These are phyloP conservation scores for Isatis lusitanica DNA, from an alignment of 441 rosid species.

Conservation along the genomic window DNA sequence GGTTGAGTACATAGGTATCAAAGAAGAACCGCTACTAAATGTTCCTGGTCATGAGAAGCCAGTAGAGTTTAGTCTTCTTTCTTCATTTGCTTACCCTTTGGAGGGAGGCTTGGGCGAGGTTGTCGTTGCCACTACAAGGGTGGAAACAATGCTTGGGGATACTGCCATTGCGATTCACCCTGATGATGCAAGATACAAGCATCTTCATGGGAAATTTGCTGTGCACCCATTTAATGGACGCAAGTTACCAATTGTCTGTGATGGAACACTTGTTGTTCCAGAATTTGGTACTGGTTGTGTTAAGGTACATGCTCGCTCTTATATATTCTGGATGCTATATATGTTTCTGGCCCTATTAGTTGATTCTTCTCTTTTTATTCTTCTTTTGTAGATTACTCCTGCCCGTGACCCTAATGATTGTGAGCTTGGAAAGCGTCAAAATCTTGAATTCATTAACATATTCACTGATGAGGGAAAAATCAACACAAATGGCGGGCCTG, in stretches of 20 bases:
- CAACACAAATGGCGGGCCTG: slow-evolving; percentile 56
- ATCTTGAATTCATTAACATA: slow-evolving; percentile 58
- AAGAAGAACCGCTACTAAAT: slow-evolving; percentile 53
- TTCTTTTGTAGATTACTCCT: slow-evolving; percentile 49
- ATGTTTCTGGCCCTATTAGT: too few relatives aligned
- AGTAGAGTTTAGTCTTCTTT: slow-evolving; percentile 84
- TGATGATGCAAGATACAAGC: slow-evolving; percentile 69
- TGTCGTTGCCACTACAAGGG: slow-evolving; percentile 92
- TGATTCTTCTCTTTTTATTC: too few relatives aligned
- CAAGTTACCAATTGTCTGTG: slow-evolving; percentile 78
- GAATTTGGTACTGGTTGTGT: slow-evolving; percentile 95
- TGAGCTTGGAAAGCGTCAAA: slow-evolving; percentile 75
- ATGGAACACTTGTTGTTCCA: slow-evolving; percentile 80
- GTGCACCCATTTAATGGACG: slow-evolving; percentile 90
- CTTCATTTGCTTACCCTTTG: slow-evolving; percentile 81
- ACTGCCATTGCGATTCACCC: slow-evolving; percentile 94
- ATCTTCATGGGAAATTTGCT: slow-evolving; percentile 83
- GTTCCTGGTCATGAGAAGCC: slow-evolving; percentile 84
- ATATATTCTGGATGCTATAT: background rate
- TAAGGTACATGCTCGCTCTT: slow-evolving; percentile 51
- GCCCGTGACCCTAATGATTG: slow-evolving; percentile 87
- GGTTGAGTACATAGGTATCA: slow-evolving; percentile 82
- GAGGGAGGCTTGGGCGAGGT: slow-evolving; percentile 83
- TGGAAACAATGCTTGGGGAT: slow-evolving; percentile 98
- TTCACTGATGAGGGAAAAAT: slow-evolving; percentile 32